Conservation (phyloP, 257 asterid genomes). For the Thymus quinquecostatus region DNA sequence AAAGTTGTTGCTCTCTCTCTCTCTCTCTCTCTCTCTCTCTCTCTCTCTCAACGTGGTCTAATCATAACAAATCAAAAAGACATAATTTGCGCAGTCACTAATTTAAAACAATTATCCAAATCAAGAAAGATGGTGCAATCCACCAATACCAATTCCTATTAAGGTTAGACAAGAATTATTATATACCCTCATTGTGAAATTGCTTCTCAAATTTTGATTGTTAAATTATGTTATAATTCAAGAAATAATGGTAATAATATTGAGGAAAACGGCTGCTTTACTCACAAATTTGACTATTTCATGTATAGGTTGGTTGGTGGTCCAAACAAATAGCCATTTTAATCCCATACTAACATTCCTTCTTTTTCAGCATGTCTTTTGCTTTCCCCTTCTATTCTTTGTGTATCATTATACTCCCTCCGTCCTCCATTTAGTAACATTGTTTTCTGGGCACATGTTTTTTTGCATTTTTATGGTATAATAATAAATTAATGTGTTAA, state of each 20-base stretch:
- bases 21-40: neutral
- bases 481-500: too few relatives aligned
- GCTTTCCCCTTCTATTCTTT: conserved; percentile 26
- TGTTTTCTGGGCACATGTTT: too few relatives aligned
- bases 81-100: neutral
- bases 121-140: neutral
- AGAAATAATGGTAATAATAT: neutral
- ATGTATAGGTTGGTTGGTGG: conserved; percentile 30
- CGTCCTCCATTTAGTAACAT: too few relatives aligned
- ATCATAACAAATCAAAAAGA: conserved; percentile 13
- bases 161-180: neutral
- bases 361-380: conserved; percentile 6
- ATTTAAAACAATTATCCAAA: neutral
- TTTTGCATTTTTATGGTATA: too few relatives aligned
- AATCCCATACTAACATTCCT: conserved; percentile 16
- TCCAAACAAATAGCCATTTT: conserved; percentile 30
- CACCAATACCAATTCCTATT: neutral
- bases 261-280: conserved; percentile 20
- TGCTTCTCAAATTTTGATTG: neutral
- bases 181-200: neutral
- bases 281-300: conserved; percentile 20
- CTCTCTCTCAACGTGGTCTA: neutral
- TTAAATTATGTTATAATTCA: too few relatives aligned
- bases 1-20: conserved; percentile 19
- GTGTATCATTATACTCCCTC: conserved; percentile 21